phyloP scores from a whole-genome alignment of 495 filamentous ascomycete species.

The Elasticomyces elasticus region DNA sequence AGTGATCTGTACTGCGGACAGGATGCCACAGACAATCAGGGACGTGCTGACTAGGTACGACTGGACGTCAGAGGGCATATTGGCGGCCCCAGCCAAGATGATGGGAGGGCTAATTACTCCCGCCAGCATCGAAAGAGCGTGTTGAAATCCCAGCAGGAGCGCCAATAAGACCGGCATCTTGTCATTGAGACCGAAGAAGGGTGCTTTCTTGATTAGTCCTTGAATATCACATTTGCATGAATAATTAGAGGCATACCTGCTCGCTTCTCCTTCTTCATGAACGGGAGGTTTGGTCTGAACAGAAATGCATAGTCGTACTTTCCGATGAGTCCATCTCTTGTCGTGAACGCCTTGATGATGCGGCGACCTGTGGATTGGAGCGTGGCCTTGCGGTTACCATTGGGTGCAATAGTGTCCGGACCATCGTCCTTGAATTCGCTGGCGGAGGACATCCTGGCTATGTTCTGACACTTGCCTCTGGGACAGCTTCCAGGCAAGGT shows the following conservation, averaged over 20 bases:
- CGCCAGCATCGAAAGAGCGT: conserved; percentile 58
- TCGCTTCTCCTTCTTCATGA: conserved; percentile 55
- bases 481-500: too few relatives aligned
- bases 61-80: conserved; percentile 47
- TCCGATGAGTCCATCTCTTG: conserved; percentile 62
- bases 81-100: conserved; percentile 62
- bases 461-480: too few relatives aligned
- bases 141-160: conserved; percentile 61
- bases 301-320: conserved; percentile 76
- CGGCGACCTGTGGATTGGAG: conserved; percentile 21
- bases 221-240: too few relatives aligned
- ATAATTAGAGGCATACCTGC: too few relatives aligned
- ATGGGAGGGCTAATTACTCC: conserved; percentile 74
- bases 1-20: conserved; percentile 74
- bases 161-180: conserved; percentile 70
- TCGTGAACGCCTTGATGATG: conserved; percentile 26
- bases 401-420: conserved; percentile 27
- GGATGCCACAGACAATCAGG: conserved; percentile 72
- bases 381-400: conserved; percentile 18
- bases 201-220: too few relatives aligned
- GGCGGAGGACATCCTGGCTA: too few relatives aligned
- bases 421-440: conserved; percentile 23
- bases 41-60: conserved; percentile 87
- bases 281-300: conserved; percentile 73
- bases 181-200: conserved; percentile 85